A percentile compares a stretch with the other conserved stretches of the same genome.
Conservation (phyloP, 2,329 filamentous ascomycete species). For the Biscogniauxia sp. region DNA sequence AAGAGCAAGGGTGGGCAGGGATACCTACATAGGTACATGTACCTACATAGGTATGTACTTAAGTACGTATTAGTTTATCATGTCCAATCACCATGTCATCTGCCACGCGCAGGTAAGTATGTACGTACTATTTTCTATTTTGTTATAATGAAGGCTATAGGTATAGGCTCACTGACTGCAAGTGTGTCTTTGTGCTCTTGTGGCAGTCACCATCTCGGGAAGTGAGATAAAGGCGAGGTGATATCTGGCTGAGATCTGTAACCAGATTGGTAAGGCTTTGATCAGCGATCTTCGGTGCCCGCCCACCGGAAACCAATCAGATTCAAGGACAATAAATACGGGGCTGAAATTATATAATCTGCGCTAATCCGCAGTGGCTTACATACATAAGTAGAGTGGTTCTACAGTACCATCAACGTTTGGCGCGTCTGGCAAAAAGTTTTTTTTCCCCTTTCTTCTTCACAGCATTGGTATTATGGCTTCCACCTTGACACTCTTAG, state of each 20-base stretch:
- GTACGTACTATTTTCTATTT: too few relatives aligned
- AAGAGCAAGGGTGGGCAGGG: neutral
- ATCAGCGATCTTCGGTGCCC: neutral
- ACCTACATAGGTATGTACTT: too few relatives aligned
- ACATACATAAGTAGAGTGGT: neutral
- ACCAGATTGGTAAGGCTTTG: neutral
- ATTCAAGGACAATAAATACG: neutral
- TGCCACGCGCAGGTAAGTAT: neutral
- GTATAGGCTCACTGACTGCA: too few relatives aligned
- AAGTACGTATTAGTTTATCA: too few relatives aligned
- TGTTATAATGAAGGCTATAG: too few relatives aligned
- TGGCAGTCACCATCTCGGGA: too few relatives aligned
- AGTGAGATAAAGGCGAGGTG: too few relatives aligned
- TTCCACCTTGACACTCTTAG: too few relatives aligned
- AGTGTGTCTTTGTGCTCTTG: too few relatives aligned
- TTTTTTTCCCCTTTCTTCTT: neutral
- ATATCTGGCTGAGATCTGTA: too few relatives aligned
- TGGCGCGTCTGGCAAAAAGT: neutral
- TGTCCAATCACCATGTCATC: neutral
- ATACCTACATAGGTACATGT: too few relatives aligned
- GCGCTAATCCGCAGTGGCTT: conserved; percentile 2
- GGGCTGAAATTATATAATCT: neutral
- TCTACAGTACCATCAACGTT: neutral
- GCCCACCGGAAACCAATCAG: neutral
- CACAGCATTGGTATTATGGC: too few relatives aligned